Evolutionary conservation across 257 asterid species (phyloP), one percentile per base, ranked within the genome.

Genomic region (Echites panduratus): DNA sequence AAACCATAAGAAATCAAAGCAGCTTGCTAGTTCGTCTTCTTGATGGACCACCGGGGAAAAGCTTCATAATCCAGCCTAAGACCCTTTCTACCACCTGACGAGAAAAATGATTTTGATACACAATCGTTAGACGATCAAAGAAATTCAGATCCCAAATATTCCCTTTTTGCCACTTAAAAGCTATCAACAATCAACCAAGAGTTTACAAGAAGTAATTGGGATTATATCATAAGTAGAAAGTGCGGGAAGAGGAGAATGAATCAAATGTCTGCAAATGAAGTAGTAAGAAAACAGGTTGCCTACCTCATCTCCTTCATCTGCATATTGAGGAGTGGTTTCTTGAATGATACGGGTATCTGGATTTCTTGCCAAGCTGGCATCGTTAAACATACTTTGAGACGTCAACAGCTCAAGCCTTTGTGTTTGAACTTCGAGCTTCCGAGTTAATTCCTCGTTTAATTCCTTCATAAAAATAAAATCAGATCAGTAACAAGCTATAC

Each of bases 301-400:
- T 82, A 94, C 99, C 99, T 95, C 98, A 80, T 95, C 99, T 58
- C 99, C 99, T 88, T 95, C 99, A 80, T 95, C 99, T 47, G 98
- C 98, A 80, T 92, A 89, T 26, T 88, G 24, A 20, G 74, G 24
- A 12, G 74, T 73, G 80, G 73, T 79, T 43, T 84, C 96, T 41
- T 74, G 85, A 70, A 75, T 50, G 58, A 58, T 70, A 40, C 62
- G 87, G 32, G 87, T 66, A 70, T 85, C 93, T 50, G 79, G 76
- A 78, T 67, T 90, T 78, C 94, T 90, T 66, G 73, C 80, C 72
- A 75, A 88, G 73, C 77, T 56, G 77, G 73, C 90, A 69, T 82
- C 96, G 68, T 62, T 82, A 70, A 85, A 88, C 96, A 89, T 88
- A 80, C 87, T 95, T 86, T 89, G 97, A 76, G 99, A 81, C 53